A percentile compares a stretch with the other conserved stretches of the same genome.
phyloP scores from a whole-genome alignment of 495 filamentous ascomycete species.

The Penicillium riverlandense region DNA sequence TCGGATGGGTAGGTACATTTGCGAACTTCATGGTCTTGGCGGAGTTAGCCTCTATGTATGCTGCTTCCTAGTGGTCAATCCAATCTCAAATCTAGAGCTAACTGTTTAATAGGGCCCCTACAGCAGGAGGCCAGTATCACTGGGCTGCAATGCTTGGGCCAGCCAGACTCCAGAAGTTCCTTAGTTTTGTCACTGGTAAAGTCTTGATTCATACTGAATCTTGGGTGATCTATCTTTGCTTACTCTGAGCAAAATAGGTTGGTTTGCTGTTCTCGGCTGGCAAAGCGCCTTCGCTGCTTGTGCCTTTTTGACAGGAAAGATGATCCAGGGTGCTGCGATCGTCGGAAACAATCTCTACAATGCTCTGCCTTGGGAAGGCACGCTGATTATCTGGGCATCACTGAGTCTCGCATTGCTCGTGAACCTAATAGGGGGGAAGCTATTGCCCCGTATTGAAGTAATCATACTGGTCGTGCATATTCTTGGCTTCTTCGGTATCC shows the following conservation, averaged over 20 bases:
- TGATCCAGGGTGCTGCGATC: constrained; percentile 28
- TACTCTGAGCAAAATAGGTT: constrained; percentile 10
- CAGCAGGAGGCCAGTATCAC: constrained; percentile 37
- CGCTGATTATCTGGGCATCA: constrained; percentile 30
- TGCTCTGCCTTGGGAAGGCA: constrained; percentile 31
- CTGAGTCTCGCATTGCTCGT: constrained; percentile 11
- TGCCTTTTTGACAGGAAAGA: constrained; percentile 23
- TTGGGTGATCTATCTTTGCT: constrained; percentile 3
- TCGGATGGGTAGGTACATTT: constrained; percentile 40
- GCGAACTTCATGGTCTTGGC: constrained; percentile 28
- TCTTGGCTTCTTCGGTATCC: constrained; percentile 38
- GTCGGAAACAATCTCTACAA: constrained; percentile 12
- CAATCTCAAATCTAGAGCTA: neutral
- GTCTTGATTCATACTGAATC: neutral
- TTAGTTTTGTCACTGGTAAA: constrained; percentile 35
- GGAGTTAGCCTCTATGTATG: constrained; percentile 42
- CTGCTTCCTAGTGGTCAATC: neutral
- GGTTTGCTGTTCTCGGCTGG: constrained; percentile 29
- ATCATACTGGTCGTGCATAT: constrained; percentile 33
- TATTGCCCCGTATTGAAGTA: constrained; percentile 32
- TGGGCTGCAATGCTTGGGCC: constrained; percentile 39
- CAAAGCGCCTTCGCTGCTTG: constrained; percentile 19
- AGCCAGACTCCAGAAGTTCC: constrained; percentile 22
- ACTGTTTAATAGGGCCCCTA: constrained; percentile 22
- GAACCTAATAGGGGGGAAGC: constrained; percentile 27